A percentile compares a stretch with the other conserved stretches of the same genome.
Conservation (phyloP, 1,284 basidiomycete species). For the Lignosus rhinocerotis region DNA sequence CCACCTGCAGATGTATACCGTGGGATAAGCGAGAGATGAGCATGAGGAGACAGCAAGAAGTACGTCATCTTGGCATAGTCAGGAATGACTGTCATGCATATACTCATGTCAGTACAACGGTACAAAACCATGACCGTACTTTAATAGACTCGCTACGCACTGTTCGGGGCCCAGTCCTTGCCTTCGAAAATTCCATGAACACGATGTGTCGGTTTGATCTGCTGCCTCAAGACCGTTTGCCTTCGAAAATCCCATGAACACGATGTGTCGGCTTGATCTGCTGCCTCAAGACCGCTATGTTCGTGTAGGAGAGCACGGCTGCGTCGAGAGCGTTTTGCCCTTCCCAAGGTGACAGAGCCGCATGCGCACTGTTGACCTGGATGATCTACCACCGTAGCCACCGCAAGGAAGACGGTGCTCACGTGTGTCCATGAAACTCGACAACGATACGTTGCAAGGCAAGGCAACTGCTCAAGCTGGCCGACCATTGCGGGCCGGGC, state of each 20-base stretch:
- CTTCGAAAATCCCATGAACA: slow-evolving; percentile 68
- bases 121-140: not conserved
- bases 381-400: not conserved
- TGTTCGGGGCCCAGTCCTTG: slow-evolving; percentile 64
- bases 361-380: slow-evolving; percentile 58
- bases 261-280: slow-evolving; percentile 59
- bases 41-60: slow-evolving; percentile 11
- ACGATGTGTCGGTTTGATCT: slow-evolving; percentile 56
- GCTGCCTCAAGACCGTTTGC: slow-evolving; percentile 72
- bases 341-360: slow-evolving; percentile 79
- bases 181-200: slow-evolving; percentile 71
- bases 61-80: slow-evolving; percentile 67
- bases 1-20: slow-evolving; percentile 38
- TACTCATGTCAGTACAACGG: too few relatives aligned
- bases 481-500: slow-evolving; percentile 50
- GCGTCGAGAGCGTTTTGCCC: slow-evolving; percentile 87
- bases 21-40: not conserved
- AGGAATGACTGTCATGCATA: slow-evolving; percentile 62
- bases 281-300: slow-evolving; percentile 74
- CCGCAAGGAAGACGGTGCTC: not conserved
- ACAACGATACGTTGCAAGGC: slow-evolving; percentile 61
- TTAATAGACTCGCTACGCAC: slow-evolving; percentile 39
- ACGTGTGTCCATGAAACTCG: slow-evolving; percentile 71
- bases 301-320: slow-evolving; percentile 78
- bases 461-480: slow-evolving; percentile 51